Conservation (phyloP, 2,329 filamentous ascomycete species). For the Aureobasidium sp. region DNA sequence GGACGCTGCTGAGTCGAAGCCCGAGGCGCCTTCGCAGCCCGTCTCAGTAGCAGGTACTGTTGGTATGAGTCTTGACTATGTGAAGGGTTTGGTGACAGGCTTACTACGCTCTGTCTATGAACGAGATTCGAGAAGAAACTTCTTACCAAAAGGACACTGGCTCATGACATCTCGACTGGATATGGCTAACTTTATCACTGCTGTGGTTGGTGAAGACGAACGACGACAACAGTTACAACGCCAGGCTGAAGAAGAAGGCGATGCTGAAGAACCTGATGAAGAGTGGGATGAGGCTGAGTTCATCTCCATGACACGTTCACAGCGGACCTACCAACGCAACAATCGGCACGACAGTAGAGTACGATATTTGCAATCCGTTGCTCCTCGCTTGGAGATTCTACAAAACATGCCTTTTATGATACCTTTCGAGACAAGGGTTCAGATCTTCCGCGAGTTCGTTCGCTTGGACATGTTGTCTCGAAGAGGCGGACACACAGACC, state of each 20-base stretch:
- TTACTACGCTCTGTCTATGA: conserved; percentile 86
- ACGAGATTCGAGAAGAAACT: conserved; percentile 79
- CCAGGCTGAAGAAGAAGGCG: conserved; percentile 52
- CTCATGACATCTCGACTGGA: conserved; percentile 84
- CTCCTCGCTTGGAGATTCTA: conserved; percentile 80
- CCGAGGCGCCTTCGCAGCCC: conserved; percentile 32
- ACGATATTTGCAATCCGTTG: conserved; percentile 69
- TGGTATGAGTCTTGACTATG: conserved; percentile 68
- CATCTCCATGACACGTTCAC: background rate
- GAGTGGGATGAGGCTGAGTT: conserved; percentile 32
- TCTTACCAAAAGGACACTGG: conserved; percentile 82
- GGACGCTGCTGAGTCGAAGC: background rate
- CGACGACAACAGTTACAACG: conserved; percentile 61
- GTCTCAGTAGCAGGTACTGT: conserved; percentile 53
- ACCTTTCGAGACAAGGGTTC: conserved; percentile 82
- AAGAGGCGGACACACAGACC: conserved; percentile 60
- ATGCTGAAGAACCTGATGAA: conserved; percentile 24
- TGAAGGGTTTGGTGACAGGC: conserved; percentile 72
- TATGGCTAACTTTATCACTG: conserved; percentile 78
- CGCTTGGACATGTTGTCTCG: conserved; percentile 67
- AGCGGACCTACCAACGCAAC: conserved; percentile 40
- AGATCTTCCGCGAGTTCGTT: conserved; percentile 93
- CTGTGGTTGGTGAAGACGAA: conserved; percentile 83
- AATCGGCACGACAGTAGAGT: conserved; percentile 62
- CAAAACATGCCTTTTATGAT: conserved; percentile 97